phyloP scores from a whole-genome alignment of 2,329 filamentous ascomycete genomes.

The Claviceps quebecensis region DNA sequence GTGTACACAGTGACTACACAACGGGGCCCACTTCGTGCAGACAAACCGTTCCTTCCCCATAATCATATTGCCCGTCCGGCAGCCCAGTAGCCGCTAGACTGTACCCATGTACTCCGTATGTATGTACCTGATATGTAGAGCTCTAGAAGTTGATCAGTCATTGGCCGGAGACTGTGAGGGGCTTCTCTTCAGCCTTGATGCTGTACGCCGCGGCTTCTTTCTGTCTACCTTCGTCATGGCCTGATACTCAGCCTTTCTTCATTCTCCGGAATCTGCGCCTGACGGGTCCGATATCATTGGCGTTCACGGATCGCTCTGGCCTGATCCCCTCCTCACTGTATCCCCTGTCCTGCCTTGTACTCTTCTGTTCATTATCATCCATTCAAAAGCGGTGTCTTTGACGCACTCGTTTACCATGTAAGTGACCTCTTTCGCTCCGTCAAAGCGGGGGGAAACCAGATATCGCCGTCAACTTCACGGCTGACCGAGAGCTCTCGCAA shows the following conservation, averaged over 20 bases:
- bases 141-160: too few species aligned
- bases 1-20: too few species aligned
- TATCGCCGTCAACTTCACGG: background rate
- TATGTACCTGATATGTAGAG: too few species aligned
- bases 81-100: too few species aligned
- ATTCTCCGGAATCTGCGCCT: background rate
- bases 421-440: background rate
- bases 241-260: background rate
- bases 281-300: background rate
- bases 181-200: background rate
- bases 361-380: background rate
- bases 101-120: too few species aligned
- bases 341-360: background rate
- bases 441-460: background rate
- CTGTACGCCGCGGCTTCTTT: background rate
- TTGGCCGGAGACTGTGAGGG: background rate
- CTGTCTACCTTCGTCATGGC: background rate
- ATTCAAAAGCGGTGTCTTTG: background rate
- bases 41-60: too few species aligned
- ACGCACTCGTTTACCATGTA: background rate
- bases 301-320: background rate
- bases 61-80: too few species aligned
- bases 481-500: slow-evolving; percentile 2
- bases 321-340: too few species aligned
- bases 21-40: too few species aligned